Evolutionary conservation across 345 rosid species (phyloP), one percentile per base, ranked within the genome.

Genomic region (Cardamine chenopodiifolia): DNA sequence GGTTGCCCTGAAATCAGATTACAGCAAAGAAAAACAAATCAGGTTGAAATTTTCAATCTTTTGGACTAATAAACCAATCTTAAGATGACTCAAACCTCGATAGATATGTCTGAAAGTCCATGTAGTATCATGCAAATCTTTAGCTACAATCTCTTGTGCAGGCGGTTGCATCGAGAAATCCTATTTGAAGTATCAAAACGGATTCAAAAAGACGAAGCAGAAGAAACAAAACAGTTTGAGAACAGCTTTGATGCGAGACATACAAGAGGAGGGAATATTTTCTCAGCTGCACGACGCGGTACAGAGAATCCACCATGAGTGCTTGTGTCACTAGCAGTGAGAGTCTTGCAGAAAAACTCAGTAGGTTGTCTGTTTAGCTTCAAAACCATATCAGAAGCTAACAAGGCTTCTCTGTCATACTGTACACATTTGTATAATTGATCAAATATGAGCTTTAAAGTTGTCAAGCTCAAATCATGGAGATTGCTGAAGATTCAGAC

Each of bases 291-390:
- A 75, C 98, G 86, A 8, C 98, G 96, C 28, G 98, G 97, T 29
- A 94, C 98, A 44, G 96, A 94, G 78, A 94, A 94, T 34, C 98
- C 98, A 66, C 98, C 97, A 28, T 91, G 98, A 26, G 97, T 91
- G 74, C 98, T 94, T 19, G 97, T 94, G 72, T 94, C 97, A 65
- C 98, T 94, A 11, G 97, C 98, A 12, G 98, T 94, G 48, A 94
- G 93, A 52, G 93, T 91, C 84, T 95, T 95, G 81, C 99, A 92
- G 87, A 95, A 95, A 83, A 90, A 95, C 81, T 95, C 97, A 8
- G 97, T 39, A 59, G 96, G 97, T 70, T 90, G 97, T 77, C 89
- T 85, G 73, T 32, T 90, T 72, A 87, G 85, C 83, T 86, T 91
- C 73, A 92, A 83, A 73, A 88, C 97, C 79, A 92, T 79, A 56